Base-by-base conservation (phyloP, 257 asterid genomes). In the Scutellaria galericulata region DNA sequence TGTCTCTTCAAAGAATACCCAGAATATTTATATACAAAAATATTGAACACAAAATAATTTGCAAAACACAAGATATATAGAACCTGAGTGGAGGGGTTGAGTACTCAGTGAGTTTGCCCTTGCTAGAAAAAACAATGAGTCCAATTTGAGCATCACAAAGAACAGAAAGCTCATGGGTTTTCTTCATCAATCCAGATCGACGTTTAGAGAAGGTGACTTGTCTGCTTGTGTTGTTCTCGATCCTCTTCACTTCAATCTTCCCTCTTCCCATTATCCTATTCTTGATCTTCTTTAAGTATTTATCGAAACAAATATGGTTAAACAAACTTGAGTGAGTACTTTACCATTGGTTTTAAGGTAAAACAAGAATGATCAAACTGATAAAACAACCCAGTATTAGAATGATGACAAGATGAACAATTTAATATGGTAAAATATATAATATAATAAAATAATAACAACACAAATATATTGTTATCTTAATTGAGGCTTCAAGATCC, bases 61-160 rank as follows among this genome's bases (percentile, higher is more conserved):
- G 37, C 37, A 31, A 31, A 31, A 31, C 37, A 31, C 37, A 4
- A 2, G 4, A 68, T 14, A 42, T 2, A 13, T 9, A 70, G 7
- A n/a, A 67, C 96, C 92, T 80, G 53, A 66, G 70, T 2, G 91
- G 82, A 40, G 88, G 83, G 22, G 85, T 86, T 80, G 81, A 84
- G 75, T 89, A 89, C 75, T 91, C 87, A 68, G 81, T 77, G 44
- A 91, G 80, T 75, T 85, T 91, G 11, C 97, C 97, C 82, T 78
- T 89, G 82, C 65, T 86, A 4, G 96, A 91, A 85, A 91, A 89
- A 68, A 91, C 83, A 39, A 87, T 84, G 4, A 91, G 88, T 0
- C 91, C 97, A 31, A 89, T 87, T 56, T 91, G 96, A 7, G 93
- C 97, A 86, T 91, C 97, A 70, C 96, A 91, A 7, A 89, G 90